Conservation (phyloP, 768 basidiomycete genomes). For the Pulveroboletus sp. region DNA sequence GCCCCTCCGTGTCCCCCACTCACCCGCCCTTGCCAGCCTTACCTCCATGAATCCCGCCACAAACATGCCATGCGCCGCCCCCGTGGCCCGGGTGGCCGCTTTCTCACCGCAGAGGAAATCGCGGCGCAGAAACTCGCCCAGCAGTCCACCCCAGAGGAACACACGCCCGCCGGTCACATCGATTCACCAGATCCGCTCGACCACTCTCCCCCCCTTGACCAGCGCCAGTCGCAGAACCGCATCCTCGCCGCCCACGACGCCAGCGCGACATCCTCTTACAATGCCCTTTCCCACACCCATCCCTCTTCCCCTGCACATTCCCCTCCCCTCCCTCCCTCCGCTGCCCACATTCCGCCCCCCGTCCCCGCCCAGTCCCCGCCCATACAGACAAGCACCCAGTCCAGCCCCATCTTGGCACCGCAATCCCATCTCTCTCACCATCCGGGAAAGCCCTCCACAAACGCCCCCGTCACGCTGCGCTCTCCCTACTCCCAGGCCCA, state of each 20-base stretch:
- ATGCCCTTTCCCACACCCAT: slow-evolving; percentile 21
- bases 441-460: slow-evolving; percentile 30
- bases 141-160: slow-evolving; percentile 25
- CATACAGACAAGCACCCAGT: slow-evolving; percentile 20
- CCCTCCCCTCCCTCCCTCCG: slow-evolving; percentile 15
- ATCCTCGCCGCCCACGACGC: slow-evolving; percentile 18
- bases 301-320: slow-evolving; percentile 21
- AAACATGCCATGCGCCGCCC: slow-evolving; percentile 98
- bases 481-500: slow-evolving; percentile 56
- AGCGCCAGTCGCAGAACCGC: slow-evolving; percentile 15
- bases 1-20: not conserved
- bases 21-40: slow-evolving; percentile 58
- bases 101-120: slow-evolving; percentile 95
- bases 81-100: slow-evolving; percentile 94
- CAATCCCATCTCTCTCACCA: slow-evolving; percentile 24
- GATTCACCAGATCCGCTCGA: slow-evolving; percentile 16
- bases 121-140: slow-evolving; percentile 65
- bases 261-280: slow-evolving; percentile 13
- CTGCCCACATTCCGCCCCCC: slow-evolving; percentile 19
- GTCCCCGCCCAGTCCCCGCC: slow-evolving; percentile 21
- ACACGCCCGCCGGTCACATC: slow-evolving; percentile 16
- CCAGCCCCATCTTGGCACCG: slow-evolving; percentile 12
- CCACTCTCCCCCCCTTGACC: slow-evolving; percentile 11
- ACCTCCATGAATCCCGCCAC: slow-evolving; percentile 97
- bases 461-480: slow-evolving; percentile 47